phyloP scores from a whole-genome alignment of 2,329 filamentous ascomycete genomes.

The Achaetomium macrosporum region DNA sequence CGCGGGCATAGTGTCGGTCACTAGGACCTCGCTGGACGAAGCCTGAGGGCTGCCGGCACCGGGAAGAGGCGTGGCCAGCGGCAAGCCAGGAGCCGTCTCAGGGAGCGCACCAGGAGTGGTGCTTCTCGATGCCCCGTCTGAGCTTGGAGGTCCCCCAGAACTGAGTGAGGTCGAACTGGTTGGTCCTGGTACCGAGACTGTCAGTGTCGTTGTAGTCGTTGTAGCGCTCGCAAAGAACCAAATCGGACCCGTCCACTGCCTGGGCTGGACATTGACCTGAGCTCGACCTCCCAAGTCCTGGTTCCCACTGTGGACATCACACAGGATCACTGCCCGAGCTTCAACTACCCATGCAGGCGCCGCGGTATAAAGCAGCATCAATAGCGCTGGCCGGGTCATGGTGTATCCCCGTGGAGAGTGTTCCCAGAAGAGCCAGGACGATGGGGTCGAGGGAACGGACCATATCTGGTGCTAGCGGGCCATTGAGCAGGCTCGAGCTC shows the following conservation, averaged over 20 bases:
- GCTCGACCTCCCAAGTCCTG: neutral
- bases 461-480: conserved; percentile 4
- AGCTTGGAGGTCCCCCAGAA: neutral
- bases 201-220: conserved; percentile 19
- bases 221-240: neutral
- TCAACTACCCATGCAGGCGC: conserved; percentile 9
- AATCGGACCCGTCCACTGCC: conserved; percentile 1
- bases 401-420: neutral
- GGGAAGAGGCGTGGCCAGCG: neutral
- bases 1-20: conserved; percentile 23
- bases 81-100: neutral
- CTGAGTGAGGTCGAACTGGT: neutral
- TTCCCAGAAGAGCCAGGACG: neutral
- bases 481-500: conserved; percentile 8
- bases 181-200: conserved; percentile 11
- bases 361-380: conserved; percentile 14
- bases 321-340: conserved; percentile 8
- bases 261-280: neutral
- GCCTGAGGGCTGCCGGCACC: neutral
- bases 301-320: neutral
- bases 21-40: conserved; percentile 7
- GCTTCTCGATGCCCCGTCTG: neutral
- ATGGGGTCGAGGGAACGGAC: conserved; percentile 1
- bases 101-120: neutral
- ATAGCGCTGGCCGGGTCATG: conserved; percentile 18